A percentile compares a stretch with the other conserved stretches of the same genome.
Conservation (phyloP, 1,139 yeast species). For the Nakaseomyces bracarensis region DNA sequence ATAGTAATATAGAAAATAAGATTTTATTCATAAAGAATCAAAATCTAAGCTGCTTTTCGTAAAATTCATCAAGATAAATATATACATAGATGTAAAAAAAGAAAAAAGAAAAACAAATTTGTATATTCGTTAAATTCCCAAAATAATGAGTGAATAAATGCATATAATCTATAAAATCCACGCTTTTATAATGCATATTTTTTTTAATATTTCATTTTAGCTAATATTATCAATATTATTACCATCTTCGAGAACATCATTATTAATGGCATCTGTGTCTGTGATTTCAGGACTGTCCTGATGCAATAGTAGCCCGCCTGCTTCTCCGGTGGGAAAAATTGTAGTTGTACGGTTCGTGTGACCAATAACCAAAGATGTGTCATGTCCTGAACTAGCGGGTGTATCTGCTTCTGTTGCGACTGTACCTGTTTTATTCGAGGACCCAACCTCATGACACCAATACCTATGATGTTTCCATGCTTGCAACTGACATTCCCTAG, state of each 20-base stretch:
- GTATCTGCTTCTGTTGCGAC: constrained; percentile 11
- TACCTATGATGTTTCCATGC: constrained; percentile 92
- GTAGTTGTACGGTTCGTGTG: constrained; percentile 2
- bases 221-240: constrained; percentile 1
- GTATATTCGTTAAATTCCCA: neutral
- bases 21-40: too few species aligned
- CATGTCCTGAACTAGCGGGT: constrained; percentile 1
- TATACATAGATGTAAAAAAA: too few species aligned
- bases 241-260: neutral
- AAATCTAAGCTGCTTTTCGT: too few species aligned
- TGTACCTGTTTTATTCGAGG: constrained; percentile 9
- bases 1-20: too few species aligned
- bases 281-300: constrained; percentile 2
- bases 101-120: too few species aligned
- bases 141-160: neutral
- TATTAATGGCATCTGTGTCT: constrained; percentile 10
- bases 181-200: too few species aligned
- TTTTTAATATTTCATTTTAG: neutral
- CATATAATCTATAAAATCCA: constrained; percentile 1
- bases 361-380: neutral
- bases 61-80: too few species aligned
- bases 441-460: constrained; percentile 56
- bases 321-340: constrained; percentile 7
- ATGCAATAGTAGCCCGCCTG: constrained; percentile 1
- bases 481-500: constrained; percentile 80